These are phyloP conservation scores for Trichoderma arundinaceum DNA, from an alignment of 2,329 filamentous ascomycete genomes.

Conservation along the genomic window DNA sequence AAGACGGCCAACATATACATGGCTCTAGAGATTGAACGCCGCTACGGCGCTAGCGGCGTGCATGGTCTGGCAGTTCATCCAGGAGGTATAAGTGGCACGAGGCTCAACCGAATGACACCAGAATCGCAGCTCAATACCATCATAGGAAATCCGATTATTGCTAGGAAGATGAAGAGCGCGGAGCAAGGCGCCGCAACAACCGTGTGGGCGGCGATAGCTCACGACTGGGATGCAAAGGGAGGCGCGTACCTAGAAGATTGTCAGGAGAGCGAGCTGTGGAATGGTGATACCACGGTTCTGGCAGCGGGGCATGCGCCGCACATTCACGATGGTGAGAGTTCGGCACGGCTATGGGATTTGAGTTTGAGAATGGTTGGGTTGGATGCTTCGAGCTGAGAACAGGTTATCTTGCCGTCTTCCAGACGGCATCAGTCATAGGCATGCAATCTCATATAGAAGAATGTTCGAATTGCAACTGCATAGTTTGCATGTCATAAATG, in stretches of 20 bases:
- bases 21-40: conserved; percentile 56
- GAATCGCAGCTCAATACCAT: background rate
- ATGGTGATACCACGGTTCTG: background rate
- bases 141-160: background rate
- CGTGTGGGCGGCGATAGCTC: conserved; percentile 10
- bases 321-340: conserved; percentile 3
- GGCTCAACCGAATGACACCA: conserved; percentile 20
- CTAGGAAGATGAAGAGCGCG: conserved; percentile 14
- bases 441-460: too few species aligned
- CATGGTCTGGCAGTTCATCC: conserved; percentile 37
- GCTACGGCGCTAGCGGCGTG: conserved; percentile 50
- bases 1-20: conserved; percentile 60
- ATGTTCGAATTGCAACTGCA: too few species aligned
- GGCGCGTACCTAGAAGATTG: conserved; percentile 16
- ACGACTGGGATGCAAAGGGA: background rate
- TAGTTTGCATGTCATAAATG: too few species aligned
- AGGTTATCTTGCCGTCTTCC: background rate
- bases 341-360: conserved; percentile 5
- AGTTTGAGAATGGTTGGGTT: conserved; percentile 5
- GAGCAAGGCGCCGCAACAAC: conserved; percentile 22
- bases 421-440: too few species aligned
- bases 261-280: conserved; percentile 22
- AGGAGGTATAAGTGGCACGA: conserved; percentile 19
- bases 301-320: conserved; percentile 17
- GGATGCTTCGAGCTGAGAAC: background rate